Base-by-base conservation (phyloP, 345 rosid species). In the Isatis tinctoria region DNA sequence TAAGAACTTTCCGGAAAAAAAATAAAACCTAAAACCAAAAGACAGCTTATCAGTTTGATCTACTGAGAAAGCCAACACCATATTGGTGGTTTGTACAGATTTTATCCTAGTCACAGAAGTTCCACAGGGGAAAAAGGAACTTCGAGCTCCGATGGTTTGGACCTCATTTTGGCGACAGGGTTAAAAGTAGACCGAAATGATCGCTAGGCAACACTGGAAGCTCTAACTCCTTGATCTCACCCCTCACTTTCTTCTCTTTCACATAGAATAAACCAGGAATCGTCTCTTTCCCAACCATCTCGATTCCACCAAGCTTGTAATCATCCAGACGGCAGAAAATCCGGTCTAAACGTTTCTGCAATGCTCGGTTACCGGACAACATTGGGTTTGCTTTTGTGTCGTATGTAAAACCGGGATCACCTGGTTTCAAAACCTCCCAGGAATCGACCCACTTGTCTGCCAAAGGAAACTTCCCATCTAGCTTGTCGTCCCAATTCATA, bases 201-300 rank as follows among this genome's bases (percentile, higher is more conserved):
- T 95, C 97, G 41, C 99, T 92, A 12, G 99, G 98, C 80, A 92
- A 75, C 76, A 95, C 98, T 2, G 99, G 99, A 30, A 95, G 93
- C 79, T 83, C 90, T 70, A 95, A 54, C 73, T 27, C 49, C 79
- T 85, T 84, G 16, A 78, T 60, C 73, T 85, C 96, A 60, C 83
- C 75, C 47, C 85, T 87, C 61, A 86, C 84, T 67, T 76, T 90
- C 88, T 92, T 95, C 86, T 95, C 96, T 82, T 92, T 95, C 67
- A 45, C 69, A 76, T 92, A 82, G 0, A 86, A 83, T 68, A 92
- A 69, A 8, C 85, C 91, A 3, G 90, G 91, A 76, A 95, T 87
- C 8, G 90, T 91, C 69, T 90, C 98, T 82, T 60, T 80, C n/a
- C 98, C 99, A 33, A 95, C 82, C 96, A 92, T 92, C 65, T 92